Evolutionary conservation across 2,329 filamentous ascomycete genomes (phyloP), one percentile per base, ranked within the genome.

Genomic region (Apiospora sp.): DNA sequence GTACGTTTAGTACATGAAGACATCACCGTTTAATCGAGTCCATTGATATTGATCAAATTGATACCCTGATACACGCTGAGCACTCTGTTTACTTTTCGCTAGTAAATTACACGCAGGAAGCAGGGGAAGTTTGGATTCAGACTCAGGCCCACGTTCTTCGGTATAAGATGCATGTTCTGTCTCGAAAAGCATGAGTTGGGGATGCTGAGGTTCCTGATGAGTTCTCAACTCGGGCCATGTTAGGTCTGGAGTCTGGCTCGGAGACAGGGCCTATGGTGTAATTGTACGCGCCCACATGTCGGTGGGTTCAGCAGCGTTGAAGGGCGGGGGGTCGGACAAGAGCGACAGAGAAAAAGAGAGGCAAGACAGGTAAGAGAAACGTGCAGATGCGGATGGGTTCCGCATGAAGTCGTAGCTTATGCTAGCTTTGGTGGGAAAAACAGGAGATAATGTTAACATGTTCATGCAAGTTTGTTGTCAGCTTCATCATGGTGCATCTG

Each of bases 241-340:
- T 64, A n/a, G 58, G 58, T 41, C 58, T 64, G 58, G 22, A 34
- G 19, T 8, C 27, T 37, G 14, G 8, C 4, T 24, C 13, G 8
- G 8, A 54, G 24, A 22, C 30, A 64, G 34, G 58, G 22, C 10
- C 30, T 41, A 41, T 64, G 58, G 30, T 64, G 58, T 64, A 64
- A 64, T 61, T 61, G 58, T 64, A 41, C 34, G 34, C 58, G 41
- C 41, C 58, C 58, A 64, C 58, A 64, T n/a, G 4, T 64, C 8
- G 34, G 58, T 64, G 58, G 58, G 8, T 41, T 64, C 34, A 6
- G 22, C 22, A 14, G 22, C 22, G 58, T 41, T 37, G 58, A 37
- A 37, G 54, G 54, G 54, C 30, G 54, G 30, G 54, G 54, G 54
- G 19, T 37, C 54, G 34, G 54, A 22, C 30, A 10, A 22, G 30